These are phyloP conservation scores for Eucalyptus globulus DNA, from an alignment of 345 rosid genomes.

Conservation along the genomic window DNA sequence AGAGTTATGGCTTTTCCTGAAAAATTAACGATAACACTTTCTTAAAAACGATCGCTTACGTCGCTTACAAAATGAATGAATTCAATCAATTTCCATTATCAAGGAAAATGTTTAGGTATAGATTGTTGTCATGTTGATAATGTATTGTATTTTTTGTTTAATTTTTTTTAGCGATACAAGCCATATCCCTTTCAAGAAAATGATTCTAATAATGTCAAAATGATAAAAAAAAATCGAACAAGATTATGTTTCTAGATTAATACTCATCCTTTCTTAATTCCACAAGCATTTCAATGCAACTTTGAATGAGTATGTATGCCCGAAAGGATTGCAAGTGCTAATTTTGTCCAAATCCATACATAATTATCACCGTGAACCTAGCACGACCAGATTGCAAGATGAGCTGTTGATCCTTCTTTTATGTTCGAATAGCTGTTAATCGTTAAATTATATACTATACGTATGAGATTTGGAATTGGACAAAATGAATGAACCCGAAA, in stretches of 20 bases:
- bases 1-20: neutral
- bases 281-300: neutral
- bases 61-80: neutral
- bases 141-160: neutral
- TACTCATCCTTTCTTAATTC: neutral
- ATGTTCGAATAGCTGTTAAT: neutral
- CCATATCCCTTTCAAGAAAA: neutral
- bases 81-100: neutral
- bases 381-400: neutral
- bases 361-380: neutral
- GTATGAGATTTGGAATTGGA: neutral
- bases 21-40: neutral
- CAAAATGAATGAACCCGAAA: neutral
- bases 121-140: neutral
- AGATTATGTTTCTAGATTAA: neutral
- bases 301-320: neutral
- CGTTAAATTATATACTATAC: neutral
- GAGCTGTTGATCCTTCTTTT: neutral
- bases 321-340: neutral
- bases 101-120: neutral
- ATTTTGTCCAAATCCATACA: neutral
- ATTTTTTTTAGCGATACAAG: neutral
- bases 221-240: neutral
- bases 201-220: neutral
- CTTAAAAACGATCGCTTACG: fast-evolving